phyloP scores from a whole-genome alignment of 495 filamentous ascomycete genomes.

The Parathielavia hyrcaniae region DNA sequence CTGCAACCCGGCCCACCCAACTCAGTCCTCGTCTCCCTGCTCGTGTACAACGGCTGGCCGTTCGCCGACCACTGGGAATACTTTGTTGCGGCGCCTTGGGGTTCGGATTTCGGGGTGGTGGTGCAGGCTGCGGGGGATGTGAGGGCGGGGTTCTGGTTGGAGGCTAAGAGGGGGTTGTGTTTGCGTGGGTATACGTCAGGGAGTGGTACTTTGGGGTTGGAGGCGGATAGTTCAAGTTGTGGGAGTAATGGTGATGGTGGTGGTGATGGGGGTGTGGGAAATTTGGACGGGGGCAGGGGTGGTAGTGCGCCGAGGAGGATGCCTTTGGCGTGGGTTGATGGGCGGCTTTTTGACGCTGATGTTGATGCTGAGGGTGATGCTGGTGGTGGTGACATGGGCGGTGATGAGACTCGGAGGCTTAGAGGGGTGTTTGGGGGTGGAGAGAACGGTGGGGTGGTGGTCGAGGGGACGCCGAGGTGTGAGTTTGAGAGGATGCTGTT shows the following conservation, averaged over 20 bases:
- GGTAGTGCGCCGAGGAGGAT: not conserved
- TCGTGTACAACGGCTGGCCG: constrained; percentile 18
- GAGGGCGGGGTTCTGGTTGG: constrained; percentile 7
- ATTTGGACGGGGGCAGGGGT: not conserved
- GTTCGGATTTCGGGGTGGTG: not conserved
- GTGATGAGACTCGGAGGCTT: not conserved
- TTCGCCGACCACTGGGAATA: constrained; percentile 20
- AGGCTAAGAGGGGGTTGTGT: constrained; percentile 9
- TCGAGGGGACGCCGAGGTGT: constrained; percentile 1
- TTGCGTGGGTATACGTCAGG: too few relatives aligned
- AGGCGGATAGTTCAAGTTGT: not conserved
- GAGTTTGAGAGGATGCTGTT: constrained; percentile 14
- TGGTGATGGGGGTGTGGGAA: too few relatives aligned
- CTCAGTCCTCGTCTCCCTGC: constrained; percentile 5
- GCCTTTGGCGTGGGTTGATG: constrained; percentile 7
- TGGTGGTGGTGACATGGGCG: too few relatives aligned
- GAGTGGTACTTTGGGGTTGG: too few relatives aligned
- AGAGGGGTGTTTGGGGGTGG: not conserved
- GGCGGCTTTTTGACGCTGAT: not conserved
- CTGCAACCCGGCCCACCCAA: not conserved
- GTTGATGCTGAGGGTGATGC: not conserved
- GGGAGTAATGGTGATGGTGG: not conserved
- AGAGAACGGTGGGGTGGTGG: not conserved
- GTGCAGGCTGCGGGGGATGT: constrained; percentile 13
- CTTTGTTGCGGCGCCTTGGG: not conserved